A percentile compares a stretch with the other conserved stretches of the same genome.
These are phyloP conservation scores for Rhizoclosmatium hyalinum DNA, from an alignment of 371 early-diverging fungal species.

Conservation along the genomic window DNA sequence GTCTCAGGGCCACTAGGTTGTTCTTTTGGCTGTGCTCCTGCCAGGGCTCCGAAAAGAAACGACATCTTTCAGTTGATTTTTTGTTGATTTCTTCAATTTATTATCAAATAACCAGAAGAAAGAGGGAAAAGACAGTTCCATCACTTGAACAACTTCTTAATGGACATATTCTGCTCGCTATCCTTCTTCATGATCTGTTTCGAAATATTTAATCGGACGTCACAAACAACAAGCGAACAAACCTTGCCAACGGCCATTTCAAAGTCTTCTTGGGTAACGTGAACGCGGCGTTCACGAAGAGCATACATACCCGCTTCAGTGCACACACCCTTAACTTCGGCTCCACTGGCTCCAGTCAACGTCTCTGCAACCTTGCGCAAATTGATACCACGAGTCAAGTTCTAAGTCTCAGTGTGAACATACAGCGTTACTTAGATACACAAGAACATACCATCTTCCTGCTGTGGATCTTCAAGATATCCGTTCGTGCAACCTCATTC, in stretches of 20 bases:
- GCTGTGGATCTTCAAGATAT: conserved; percentile 99
- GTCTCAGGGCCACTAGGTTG: conserved; percentile 81
- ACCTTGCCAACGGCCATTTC: conserved; percentile 99
- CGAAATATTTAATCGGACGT: too few relatives aligned
- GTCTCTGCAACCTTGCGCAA: conserved; percentile 95
- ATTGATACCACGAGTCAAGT: conserved; percentile 97
- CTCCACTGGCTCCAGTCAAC: conserved; percentile 96
- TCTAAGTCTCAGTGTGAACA: conserved; percentile 41
- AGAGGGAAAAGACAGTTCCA: background rate
- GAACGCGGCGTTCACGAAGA: conserved; percentile 98
- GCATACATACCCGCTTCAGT: conserved; percentile 99
- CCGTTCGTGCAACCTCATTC: conserved; percentile 94
- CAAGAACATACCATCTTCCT: conserved; percentile 82
- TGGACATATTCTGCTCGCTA: conserved; percentile 92
- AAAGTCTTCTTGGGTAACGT: conserved; percentile 99
- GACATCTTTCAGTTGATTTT: conserved; percentile 64
- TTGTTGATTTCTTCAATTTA: background rate
- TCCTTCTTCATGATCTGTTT: conserved; percentile 91
- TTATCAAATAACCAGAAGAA: background rate
- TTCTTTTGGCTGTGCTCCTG: conserved; percentile 78
- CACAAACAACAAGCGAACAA: background rate
- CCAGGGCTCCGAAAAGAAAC: conserved; percentile 78
- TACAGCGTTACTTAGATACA: background rate
- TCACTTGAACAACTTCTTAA: conserved; percentile 98
- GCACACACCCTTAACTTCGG: conserved; percentile 96